Conservation (phyloP, 169 alveolate species). For the Theileria equi region DNA sequence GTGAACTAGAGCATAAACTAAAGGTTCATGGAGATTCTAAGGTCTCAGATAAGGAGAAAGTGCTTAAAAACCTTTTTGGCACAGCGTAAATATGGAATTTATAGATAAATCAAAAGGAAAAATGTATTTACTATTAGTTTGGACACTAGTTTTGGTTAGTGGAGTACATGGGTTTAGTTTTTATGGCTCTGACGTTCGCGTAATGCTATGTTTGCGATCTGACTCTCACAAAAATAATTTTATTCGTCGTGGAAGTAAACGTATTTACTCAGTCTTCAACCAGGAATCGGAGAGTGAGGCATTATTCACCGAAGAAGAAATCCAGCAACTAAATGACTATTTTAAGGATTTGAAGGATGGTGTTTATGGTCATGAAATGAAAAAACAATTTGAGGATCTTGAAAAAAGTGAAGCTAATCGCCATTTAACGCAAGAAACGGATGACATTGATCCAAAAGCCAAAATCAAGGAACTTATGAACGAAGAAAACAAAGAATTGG, state of each 20-base stretch:
- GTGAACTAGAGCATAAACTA: constrained; percentile 49
- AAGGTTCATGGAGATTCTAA: constrained; percentile 48
- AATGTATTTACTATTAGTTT: not conserved
- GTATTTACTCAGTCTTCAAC: not conserved
- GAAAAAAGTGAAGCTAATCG: not conserved
- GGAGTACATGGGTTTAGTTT: constrained; percentile 1
- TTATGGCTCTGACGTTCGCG: not conserved
- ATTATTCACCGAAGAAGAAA: constrained; percentile 28
- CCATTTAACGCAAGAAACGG: too few relatives aligned
- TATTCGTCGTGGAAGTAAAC: not conserved
- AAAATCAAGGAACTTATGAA: constrained; percentile 29
- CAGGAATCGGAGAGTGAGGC: not conserved
- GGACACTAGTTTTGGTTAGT: not conserved
- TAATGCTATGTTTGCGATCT: too few relatives aligned
- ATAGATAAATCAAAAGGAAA: not conserved
- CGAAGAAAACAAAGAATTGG: constrained; percentile 19
- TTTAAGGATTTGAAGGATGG: constrained; percentile 38
- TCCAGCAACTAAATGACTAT: constrained; percentile 1
- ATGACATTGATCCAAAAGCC: constrained; percentile 5
- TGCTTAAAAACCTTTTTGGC: constrained; percentile 42
- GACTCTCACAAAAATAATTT: not conserved
- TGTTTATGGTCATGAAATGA: constrained; percentile 11
- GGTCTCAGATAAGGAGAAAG: constrained; percentile 31
- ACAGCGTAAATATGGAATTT: constrained; percentile 50
- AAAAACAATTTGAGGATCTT: constrained; percentile 7